Percentiles rank a stretch among this genome's conserved stretches.
phyloP scores from a whole-genome alignment of 2,329 filamentous ascomycete genomes.

The Penicillium paneum region DNA sequence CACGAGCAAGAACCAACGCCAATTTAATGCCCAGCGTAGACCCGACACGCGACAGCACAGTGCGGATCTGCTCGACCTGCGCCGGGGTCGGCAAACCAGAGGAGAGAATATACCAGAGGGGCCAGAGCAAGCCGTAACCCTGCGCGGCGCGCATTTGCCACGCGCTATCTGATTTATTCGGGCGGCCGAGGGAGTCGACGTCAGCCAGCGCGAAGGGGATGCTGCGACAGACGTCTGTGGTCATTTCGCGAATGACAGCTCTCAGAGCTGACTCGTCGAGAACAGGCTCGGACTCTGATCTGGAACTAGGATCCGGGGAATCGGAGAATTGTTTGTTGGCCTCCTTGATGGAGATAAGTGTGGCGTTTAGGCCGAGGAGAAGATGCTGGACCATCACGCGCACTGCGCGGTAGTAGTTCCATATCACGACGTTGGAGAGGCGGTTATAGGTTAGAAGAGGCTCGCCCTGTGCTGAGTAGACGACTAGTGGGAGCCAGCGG shows the following conservation, averaged over 20 bases:
- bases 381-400: slow-evolving; percentile 34
- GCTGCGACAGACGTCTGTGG: slow-evolving; percentile 34
- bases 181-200: slow-evolving; percentile 32
- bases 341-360: slow-evolving; percentile 15
- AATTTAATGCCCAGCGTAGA: slow-evolving; percentile 36
- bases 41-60: slow-evolving; percentile 28
- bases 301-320: neutral
- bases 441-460: slow-evolving; percentile 34
- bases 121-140: slow-evolving; percentile 36
- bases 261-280: slow-evolving; percentile 13
- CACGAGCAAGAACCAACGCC: slow-evolving; percentile 29
- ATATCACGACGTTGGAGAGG: slow-evolving; percentile 28
- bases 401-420: slow-evolving; percentile 37
- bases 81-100: slow-evolving; percentile 32
- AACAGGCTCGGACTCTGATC: neutral
- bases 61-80: slow-evolving; percentile 30
- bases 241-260: slow-evolving; percentile 32
- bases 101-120: slow-evolving; percentile 37
- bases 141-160: slow-evolving; percentile 31
- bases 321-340: slow-evolving; percentile 7
- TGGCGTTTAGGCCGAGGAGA: slow-evolving; percentile 26
- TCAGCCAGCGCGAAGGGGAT: slow-evolving; percentile 35
- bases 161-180: slow-evolving; percentile 12
- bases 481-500: slow-evolving; percentile 33
- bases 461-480: slow-evolving; percentile 29